These are phyloP conservation scores for Phytophthora quininea DNA, from an alignment of 352 stramenopile genomes.

Conservation along the genomic window DNA sequence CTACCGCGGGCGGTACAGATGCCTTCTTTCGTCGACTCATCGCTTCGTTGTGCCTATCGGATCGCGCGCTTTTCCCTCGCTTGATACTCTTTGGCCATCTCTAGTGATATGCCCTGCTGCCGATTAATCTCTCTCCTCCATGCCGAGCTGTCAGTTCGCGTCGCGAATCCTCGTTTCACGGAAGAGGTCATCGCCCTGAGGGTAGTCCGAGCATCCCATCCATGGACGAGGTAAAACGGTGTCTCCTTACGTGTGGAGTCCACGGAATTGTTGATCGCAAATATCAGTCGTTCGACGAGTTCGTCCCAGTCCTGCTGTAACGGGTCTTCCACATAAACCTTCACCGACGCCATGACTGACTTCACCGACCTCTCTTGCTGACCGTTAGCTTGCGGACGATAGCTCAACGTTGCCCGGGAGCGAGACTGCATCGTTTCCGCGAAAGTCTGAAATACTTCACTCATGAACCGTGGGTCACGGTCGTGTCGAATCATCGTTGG, in stretches of 20 bases:
- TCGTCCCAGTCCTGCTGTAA: neutral
- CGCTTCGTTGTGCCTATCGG: neutral
- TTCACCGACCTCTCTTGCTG: neutral
- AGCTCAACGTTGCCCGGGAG: neutral
- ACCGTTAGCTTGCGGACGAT: neutral
- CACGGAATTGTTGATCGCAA: constrained; percentile 2
- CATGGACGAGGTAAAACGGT: constrained; percentile 3
- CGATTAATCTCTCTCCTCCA: constrained; percentile 1
- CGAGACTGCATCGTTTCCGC: neutral
- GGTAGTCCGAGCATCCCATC: neutral
- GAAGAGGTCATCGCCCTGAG: constrained; percentile 6
- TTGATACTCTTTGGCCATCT: constrained; percentile 10
- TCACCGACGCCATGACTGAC: neutral
- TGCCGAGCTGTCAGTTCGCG: neutral
- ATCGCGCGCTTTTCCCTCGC: neutral
- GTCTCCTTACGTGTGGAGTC: neutral
- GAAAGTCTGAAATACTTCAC: neutral
- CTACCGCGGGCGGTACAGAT: neutral
- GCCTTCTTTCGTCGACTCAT: no score
- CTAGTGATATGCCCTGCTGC: neutral
- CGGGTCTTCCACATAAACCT: neutral
- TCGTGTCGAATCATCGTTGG: constrained; percentile 2
- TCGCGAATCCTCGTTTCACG: neutral
- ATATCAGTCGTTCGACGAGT: neutral
- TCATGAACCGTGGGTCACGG: constrained; percentile 1